Base-by-base conservation (phyloP, 805 yeast genomes). In the Teunomyces aglyptinius region DNA sequence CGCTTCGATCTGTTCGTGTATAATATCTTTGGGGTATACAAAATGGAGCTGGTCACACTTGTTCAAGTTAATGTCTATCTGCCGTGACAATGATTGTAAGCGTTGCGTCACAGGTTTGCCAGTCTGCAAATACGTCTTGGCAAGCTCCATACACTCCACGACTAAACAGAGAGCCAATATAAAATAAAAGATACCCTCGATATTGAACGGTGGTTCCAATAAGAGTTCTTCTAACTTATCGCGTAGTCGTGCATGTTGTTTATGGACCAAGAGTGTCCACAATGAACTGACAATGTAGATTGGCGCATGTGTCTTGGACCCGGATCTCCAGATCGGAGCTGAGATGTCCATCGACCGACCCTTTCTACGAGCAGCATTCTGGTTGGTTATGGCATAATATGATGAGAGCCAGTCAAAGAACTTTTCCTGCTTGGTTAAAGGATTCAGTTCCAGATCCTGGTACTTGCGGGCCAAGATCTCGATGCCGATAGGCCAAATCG, bases 401-500 rank as follows among this genome's bases (percentile, higher is more conserved):
- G 71, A 59, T 11, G 62, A 47, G 16, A 73, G 48, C 73, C 76
- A 72, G 3, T 60, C 65, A 48, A 65, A 68, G 48, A 71, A 73
- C 36, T 50, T 56, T 11, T 60, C 67, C n/a, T 64, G 63, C 38
- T 58, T 67, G 41, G 50, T 38, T 6, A 38, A 12, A 2, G 40
- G 15, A 5, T 27, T 28, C 33, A 34, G 20, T 16, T 32, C 24
- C 22, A 15, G 26, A 6, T 24, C 26, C 45, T 36, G 41, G 27
- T 38, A 41, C 18, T 49, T 48, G 41, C 51, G 53, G 41, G 47
- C 43, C n/a, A 85, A 56, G 4, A 85, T 78, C 49, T 80, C 83
- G 4, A 81, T 60, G 0, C 86, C 90, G 0, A 83, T 31, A 0
- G 85, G 78, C 91, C 91, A 86, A 8, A 84, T 57, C 3, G 76